Evolutionary conservation across 129 eudicot species (phyloP), one percentile per base, ranked within the genome.

Genomic region (Smallanthus sonchifolius): DNA sequence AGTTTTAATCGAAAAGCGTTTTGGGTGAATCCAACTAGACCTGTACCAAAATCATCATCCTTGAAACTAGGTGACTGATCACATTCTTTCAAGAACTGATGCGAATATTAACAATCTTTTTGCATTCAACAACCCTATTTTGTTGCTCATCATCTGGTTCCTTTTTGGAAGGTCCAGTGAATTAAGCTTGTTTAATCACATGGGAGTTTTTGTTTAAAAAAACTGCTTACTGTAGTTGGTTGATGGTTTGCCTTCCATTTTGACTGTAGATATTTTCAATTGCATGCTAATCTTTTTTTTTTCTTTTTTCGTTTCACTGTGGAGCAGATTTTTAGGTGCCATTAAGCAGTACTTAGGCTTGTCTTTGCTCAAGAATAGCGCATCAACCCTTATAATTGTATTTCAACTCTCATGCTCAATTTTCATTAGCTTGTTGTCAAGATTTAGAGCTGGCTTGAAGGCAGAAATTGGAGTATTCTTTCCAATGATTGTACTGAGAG

Each of bases 371-470:
- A 94, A 94, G 89, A 94, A 94, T 87, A 94, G 97, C 80, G 96
- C 98, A 45, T 94, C 98, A 59, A 86, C 93, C 48, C 96, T 88
- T 63, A 81, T 88, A 88, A 85, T 91, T 74, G 93, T 94, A 70
- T 90, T 88, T 87, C 98, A 94, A 87, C 97, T 94, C 70, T 94
- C 97, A 14, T 94, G 98, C 90, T 94, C 98, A 55, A 94, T 94
- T 72, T 94, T 94, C 86, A 86, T 94, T 65, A 94, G 98, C 78
- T 78, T 94, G 87, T 91, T 94, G 48, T 87, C 98, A 80, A 84
- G 98, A 79, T 94, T 94, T 80, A 88, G 98, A 84, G 96, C 98
- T 69, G 98, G 98, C 72, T 67, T 94, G 80, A 94, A 94, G 80
- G 97, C 98, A 77, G 98, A 94, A 82, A 94, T 94, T 68, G 97